A percentile compares a stretch with the other conserved stretches of the same genome.
phyloP scores from a whole-genome alignment of 2,329 filamentous ascomycete species.

The Arachnopeziza araneosa region DNA sequence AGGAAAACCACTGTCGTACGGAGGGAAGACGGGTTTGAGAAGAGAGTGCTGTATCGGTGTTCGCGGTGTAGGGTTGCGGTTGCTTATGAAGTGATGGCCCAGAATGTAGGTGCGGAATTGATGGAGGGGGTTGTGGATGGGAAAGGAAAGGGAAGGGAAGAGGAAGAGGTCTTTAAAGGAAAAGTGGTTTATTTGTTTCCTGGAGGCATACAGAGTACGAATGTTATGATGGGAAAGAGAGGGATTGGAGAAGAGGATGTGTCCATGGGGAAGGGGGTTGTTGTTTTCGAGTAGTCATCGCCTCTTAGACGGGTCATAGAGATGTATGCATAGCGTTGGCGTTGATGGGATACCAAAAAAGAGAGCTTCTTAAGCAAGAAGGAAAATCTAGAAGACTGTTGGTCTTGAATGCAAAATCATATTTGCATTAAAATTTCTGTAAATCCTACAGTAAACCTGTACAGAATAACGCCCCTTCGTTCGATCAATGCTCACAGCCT shows the following conservation, averaged over 20 bases:
- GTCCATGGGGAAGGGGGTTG: conserved; percentile 18
- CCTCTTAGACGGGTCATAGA: no score
- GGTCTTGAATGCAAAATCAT: not conserved
- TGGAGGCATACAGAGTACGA: conserved; percentile 52
- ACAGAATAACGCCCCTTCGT: not conserved
- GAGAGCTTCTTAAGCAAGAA: no score
- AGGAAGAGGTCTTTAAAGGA: conserved; percentile 30
- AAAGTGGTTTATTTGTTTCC: conserved; percentile 55
- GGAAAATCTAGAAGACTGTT: no score
- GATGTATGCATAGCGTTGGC: no score
- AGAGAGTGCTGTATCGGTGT: conserved; percentile 53
- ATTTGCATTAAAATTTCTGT: not conserved
- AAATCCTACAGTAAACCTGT: not conserved
- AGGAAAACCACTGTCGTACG: conserved; percentile 45
- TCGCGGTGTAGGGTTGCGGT: conserved; percentile 54
- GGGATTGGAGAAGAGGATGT: conserved; percentile 31
- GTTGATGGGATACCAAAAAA: no score
- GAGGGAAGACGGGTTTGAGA: conserved; percentile 61
- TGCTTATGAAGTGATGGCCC: conserved; percentile 49
- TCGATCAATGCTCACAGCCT: not conserved
- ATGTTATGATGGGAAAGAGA: conserved; percentile 41
- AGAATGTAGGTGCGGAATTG: not conserved
- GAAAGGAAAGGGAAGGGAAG: conserved; percentile 31
- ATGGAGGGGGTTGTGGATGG: conserved; percentile 22
- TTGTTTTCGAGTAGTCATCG: conserved; percentile 31